Conservation (phyloP, 176 grass and related monocot genomes). For the Oryza brachyantha region DNA sequence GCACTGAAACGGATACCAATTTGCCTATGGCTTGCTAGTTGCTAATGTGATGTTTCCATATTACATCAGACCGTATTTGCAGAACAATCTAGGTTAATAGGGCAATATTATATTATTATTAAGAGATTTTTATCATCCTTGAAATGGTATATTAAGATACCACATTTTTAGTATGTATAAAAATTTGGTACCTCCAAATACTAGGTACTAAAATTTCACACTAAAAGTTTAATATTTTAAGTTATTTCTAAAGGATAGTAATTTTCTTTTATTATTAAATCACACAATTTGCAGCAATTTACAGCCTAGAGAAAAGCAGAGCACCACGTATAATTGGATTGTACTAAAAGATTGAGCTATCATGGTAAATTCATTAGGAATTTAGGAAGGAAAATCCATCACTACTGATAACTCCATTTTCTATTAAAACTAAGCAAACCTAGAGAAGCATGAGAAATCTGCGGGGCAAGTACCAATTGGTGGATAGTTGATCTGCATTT, state of each 20-base stretch:
- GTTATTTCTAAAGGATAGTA: no score
- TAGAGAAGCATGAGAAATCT: neutral
- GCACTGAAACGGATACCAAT: neutral
- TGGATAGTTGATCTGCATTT: conserved; percentile 5
- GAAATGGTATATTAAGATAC: no score
- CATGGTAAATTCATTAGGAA: neutral
- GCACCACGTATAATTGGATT: neutral
- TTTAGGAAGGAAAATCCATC: neutral
- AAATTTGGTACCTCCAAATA: no score
- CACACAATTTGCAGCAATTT: neutral
- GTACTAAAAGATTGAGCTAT: neutral
- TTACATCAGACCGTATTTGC: neutral
- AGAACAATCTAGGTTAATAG: neutral
- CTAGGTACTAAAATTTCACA: no score
- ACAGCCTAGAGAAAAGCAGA: neutral
- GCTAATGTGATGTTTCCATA: neutral
- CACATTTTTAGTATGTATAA: no score
- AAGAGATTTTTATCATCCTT: no score
- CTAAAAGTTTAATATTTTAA: no score
- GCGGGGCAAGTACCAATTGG: neutral
- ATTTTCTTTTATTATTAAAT: conserved; percentile 2
- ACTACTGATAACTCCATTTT: neutral
- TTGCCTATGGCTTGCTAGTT: neutral
- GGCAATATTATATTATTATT: neutral
- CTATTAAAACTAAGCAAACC: neutral